Evolutionary conservation across 768 basidiomycete species (phyloP).

Genomic region (Cystobasidium onofrii): DNA sequence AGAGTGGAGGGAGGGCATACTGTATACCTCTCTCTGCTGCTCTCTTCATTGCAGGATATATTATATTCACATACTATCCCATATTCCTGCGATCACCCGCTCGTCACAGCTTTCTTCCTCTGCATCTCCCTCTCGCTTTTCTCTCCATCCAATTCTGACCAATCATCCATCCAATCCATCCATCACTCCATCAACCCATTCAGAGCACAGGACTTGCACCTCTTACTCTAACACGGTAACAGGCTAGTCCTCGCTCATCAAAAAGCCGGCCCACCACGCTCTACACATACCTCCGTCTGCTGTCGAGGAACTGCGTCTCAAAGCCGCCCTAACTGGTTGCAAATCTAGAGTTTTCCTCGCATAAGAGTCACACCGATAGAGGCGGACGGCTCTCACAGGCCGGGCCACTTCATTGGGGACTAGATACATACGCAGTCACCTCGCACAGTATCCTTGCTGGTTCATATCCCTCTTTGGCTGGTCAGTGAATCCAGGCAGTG

Average conservation of each 20-base stretch:
- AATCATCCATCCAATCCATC: background rate
- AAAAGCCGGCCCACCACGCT: background rate
- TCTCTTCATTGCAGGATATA: too few relatives aligned
- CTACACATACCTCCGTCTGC: conserved; percentile 9
- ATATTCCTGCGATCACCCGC: too few relatives aligned
- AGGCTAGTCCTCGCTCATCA: background rate
- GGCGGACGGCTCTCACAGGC: background rate
- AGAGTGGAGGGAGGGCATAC: too few relatives aligned
- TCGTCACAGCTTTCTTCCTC: too few relatives aligned
- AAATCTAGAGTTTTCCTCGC: background rate
- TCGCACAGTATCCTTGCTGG: too few relatives aligned
- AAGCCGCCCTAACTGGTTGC: conserved; percentile 3
- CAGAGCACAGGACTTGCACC: too few relatives aligned
- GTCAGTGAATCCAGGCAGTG: background rate
- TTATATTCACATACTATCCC: too few relatives aligned
- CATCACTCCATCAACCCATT: background rate
- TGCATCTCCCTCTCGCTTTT: too few relatives aligned
- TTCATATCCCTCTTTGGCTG: too few relatives aligned
- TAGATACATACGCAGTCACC: too few relatives aligned
- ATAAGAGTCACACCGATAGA: background rate
- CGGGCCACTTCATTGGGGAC: background rate
- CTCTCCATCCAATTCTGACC: background rate
- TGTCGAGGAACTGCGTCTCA: conserved; percentile 1
- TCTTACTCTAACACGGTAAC: too few relatives aligned
- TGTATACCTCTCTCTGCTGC: too few relatives aligned